These are phyloP conservation scores for Carex parvula DNA, from an alignment of 176 grass and related monocot species.

Conservation along the genomic window DNA sequence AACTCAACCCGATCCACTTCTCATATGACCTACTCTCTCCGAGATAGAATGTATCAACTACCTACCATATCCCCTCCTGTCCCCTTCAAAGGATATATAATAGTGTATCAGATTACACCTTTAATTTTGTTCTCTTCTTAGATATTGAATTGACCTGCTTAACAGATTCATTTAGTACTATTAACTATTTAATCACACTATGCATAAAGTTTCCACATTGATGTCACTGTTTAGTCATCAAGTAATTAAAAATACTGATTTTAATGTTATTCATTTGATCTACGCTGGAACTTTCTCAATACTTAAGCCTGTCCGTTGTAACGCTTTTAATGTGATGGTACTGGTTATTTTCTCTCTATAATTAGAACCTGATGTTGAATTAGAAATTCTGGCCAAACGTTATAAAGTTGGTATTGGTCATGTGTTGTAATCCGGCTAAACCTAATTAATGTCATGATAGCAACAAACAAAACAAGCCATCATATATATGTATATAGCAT, in stretches of 20 bases:
- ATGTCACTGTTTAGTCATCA: not conserved
- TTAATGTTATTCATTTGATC: too few species aligned
- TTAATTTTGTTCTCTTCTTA: conserved; percentile 8
- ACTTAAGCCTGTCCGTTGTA: too few species aligned
- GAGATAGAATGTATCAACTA: too few species aligned
- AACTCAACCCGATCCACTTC: too few species aligned
- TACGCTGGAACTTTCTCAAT: too few species aligned
- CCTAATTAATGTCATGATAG: not conserved
- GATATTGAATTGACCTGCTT: not conserved
- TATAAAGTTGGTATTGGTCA: not conserved
- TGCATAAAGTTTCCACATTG: not conserved
- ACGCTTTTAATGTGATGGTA: too few species aligned
- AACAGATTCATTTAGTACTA: not conserved
- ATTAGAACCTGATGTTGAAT: not conserved
- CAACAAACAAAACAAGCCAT: not conserved
- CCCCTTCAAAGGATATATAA: not conserved
- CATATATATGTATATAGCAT: not conserved
- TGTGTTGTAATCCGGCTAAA: not conserved
- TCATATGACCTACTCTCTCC: too few species aligned
- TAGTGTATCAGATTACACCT: not conserved
- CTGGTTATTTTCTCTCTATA: too few species aligned
- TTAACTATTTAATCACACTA: not conserved
- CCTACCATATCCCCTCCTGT: not conserved
- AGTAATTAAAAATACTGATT: too few species aligned
- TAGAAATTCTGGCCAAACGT: not conserved